A percentile compares a stretch with the other conserved stretches of the same genome.
phyloP scores from a whole-genome alignment of 2,329 filamentous ascomycete genomes.

The Phyllosticta citrichinensis region DNA sequence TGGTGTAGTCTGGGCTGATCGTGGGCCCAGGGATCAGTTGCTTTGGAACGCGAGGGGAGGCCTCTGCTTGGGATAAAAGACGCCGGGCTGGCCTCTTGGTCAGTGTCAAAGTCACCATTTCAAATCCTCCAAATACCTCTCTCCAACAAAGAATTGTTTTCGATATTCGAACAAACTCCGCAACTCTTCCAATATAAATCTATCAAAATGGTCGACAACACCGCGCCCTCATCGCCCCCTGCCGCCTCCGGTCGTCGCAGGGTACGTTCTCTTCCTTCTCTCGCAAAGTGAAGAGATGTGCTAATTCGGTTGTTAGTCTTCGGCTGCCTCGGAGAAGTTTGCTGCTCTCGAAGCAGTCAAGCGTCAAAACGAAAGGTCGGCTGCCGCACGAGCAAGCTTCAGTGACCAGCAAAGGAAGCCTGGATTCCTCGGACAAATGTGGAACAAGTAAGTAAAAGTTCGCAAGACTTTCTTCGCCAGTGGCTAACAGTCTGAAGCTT shows the following conservation, averaged over 20 bases:
- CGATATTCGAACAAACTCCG: neutral
- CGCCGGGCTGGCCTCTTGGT: neutral
- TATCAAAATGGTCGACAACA: conserved; percentile 5
- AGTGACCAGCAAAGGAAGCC: conserved; percentile 4
- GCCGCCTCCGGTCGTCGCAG: neutral
- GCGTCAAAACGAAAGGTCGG: conserved; percentile 5
- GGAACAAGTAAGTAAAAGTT: conserved; percentile 3
- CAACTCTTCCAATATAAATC: neutral
- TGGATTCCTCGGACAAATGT: conserved; percentile 9
- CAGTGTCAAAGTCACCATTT: neutral
- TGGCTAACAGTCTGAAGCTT: neutral
- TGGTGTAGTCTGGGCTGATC: neutral
- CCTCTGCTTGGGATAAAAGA: neutral
- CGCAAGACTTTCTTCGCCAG: neutral
- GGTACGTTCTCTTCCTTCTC: neutral
- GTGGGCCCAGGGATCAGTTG: neutral
- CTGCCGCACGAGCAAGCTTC: conserved; percentile 8
- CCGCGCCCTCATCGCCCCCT: neutral
- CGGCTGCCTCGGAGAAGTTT: conserved; percentile 4
- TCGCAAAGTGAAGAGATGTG: neutral
- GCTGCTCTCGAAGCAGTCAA: conserved; percentile 6
- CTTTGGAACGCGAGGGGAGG: neutral
- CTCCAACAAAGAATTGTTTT: too few relatives aligned
- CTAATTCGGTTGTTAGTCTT: neutral
- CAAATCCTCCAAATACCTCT: neutral